Evolutionary conservation across 768 basidiomycete species (phyloP).

Genomic region (Suillus subaureus): DNA sequence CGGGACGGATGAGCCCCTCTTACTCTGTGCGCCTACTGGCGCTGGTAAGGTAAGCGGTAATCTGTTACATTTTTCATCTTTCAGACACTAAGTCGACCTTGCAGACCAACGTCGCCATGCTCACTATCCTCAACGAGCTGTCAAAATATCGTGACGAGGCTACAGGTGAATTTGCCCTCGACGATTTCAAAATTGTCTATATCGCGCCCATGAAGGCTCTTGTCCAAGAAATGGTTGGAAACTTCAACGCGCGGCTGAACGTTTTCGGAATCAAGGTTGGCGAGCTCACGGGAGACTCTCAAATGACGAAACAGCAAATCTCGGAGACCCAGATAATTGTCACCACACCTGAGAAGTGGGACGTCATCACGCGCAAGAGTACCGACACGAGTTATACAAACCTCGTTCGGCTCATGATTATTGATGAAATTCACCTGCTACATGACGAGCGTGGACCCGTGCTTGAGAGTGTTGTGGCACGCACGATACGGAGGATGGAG

Average conservation of each 20-base stretch:
- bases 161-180: constrained; percentile 80
- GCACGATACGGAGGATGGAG: constrained; percentile 93
- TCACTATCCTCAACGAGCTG: constrained; percentile 91
- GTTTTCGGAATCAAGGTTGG: constrained; percentile 82
- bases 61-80: background rate
- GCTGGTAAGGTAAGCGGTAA: constrained; percentile 85
- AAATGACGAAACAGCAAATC: constrained; percentile 98
- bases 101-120: constrained; percentile 97
- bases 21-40: constrained; percentile 97
- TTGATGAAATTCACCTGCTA: constrained; percentile 96
- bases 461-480: constrained; percentile 84
- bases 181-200: constrained; percentile 95
- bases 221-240: constrained; percentile 98
- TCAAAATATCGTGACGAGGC: constrained; percentile 83
- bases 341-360: constrained; percentile 99
- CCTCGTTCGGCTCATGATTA: constrained; percentile 93
- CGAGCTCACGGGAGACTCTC: constrained; percentile 95
- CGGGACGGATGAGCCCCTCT: constrained; percentile 90
- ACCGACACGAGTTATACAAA: constrained; percentile 98
- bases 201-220: constrained; percentile 99
- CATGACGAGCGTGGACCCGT: constrained; percentile 99
- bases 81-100: constrained; percentile 16
- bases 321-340: constrained; percentile 97
- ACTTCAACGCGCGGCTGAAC: constrained; percentile 78
- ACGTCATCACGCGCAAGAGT: constrained; percentile 97